A percentile compares a stretch with the other conserved stretches of the same genome.
phyloP scores from a whole-genome alignment of 768 basidiomycete genomes.

The Bullera alba region DNA sequence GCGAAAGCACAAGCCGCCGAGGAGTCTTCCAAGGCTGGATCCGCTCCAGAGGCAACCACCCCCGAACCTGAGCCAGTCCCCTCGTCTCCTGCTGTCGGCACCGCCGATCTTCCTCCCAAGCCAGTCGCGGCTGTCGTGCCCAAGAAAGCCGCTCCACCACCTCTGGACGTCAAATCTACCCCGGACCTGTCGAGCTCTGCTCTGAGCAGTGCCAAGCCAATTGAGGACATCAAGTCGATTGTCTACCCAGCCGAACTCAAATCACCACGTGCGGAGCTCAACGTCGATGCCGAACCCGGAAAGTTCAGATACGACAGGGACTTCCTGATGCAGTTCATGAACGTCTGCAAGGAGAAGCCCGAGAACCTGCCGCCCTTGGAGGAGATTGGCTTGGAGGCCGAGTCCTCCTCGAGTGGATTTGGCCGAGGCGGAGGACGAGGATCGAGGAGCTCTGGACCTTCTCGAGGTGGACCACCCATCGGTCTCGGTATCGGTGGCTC shows the following conservation, averaged over 20 bases:
- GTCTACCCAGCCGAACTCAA: conserved; percentile 74
- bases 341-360: conserved; percentile 88
- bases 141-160: conserved; percentile 21
- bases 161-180: conserved; percentile 28
- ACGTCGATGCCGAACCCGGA: conserved; percentile 71
- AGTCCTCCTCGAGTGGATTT: conserved; percentile 53
- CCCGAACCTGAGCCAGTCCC: conserved; percentile 35
- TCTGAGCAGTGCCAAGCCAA: conserved; percentile 71
- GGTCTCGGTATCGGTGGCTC: conserved; percentile 51
- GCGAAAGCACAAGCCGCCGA: conserved; percentile 25
- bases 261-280: conserved; percentile 78
- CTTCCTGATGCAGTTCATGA: conserved; percentile 95
- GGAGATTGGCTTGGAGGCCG: conserved; percentile 80
- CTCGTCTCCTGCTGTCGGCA: conserved; percentile 27
- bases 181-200: conserved; percentile 35
- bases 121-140: conserved; percentile 8
- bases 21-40: conserved; percentile 19
- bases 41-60: conserved; percentile 21
- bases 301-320: conserved; percentile 97
- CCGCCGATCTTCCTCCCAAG: conserved; percentile 38
- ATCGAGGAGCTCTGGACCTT: conserved; percentile 41
- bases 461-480: conserved; percentile 48
- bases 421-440: conserved; percentile 52
- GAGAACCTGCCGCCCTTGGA: conserved; percentile 81
- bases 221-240: conserved; percentile 70